Percentiles rank a stretch among this genome's conserved stretches.
phyloP scores from a whole-genome alignment of 164 flowering plant species.

The Chloranthus sessilifolius region DNA sequence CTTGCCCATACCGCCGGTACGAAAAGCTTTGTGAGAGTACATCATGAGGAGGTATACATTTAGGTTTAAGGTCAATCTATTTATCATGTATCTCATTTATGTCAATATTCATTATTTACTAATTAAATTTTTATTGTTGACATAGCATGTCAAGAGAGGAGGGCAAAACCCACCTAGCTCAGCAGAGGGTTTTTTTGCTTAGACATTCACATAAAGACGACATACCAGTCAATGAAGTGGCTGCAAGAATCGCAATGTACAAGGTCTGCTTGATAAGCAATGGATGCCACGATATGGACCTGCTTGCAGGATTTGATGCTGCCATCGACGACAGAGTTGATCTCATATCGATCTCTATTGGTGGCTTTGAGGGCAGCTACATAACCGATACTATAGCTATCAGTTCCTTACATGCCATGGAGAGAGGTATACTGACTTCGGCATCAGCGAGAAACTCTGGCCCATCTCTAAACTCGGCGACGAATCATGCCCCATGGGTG shows the following conservation, averaged over 20 bases:
- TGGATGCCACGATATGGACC: slow-evolving; percentile 29
- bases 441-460: slow-evolving; percentile 42
- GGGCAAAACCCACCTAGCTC: no score
- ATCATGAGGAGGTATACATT: no score
- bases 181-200: no score
- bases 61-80: no score
- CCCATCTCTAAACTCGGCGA: slow-evolving; percentile 11
- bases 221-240: no score
- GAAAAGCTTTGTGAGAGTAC: no score
- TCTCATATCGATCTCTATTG: slow-evolving; percentile 51
- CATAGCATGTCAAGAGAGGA: no score
- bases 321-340: slow-evolving; percentile 69
- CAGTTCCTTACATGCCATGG: slow-evolving; percentile 52
- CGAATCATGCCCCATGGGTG: slow-evolving; percentile 46
- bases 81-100: no score
- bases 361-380: slow-evolving; percentile 20
- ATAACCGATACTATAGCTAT: slow-evolving; percentile 46
- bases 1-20: no score
- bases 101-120: no score
- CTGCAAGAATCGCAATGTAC: slow-evolving; percentile 65
- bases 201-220: no score
- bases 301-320: slow-evolving; percentile 53
- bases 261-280: slow-evolving; percentile 36
- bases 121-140: no score
- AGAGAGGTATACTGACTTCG: slow-evolving; percentile 38